Evolutionary conservation across 306 rosid species (phyloP).

Genomic region (Luffa acutangula): DNA sequence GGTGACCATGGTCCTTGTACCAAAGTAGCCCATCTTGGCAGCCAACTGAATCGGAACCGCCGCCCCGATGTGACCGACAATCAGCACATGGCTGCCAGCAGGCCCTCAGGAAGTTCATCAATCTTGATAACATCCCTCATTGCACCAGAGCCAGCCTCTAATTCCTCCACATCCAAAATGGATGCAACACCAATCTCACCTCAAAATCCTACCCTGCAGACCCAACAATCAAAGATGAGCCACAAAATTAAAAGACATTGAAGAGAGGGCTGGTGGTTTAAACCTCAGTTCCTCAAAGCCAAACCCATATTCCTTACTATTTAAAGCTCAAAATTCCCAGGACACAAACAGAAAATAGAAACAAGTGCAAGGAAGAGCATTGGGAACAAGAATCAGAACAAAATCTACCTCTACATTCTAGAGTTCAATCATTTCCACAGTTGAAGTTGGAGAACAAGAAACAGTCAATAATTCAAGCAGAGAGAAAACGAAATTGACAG

Average conservation of each 20-base stretch:
- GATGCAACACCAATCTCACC: constrained; percentile 39
- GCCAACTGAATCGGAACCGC: constrained; percentile 54
- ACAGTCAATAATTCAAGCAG: neutral
- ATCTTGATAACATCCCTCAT: constrained; percentile 98
- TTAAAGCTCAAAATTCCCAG: neutral
- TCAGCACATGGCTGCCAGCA: constrained; percentile 75
- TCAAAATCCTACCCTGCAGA: constrained; percentile 17
- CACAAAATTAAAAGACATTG: neutral
- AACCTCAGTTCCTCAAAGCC: neutral
- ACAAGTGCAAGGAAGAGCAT: constrained; percentile 1
- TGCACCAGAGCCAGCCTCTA: constrained; percentile 61
- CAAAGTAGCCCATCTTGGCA: constrained; percentile 80
- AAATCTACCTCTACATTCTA: constrained; percentile 16
- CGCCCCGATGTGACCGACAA: constrained; percentile 8
- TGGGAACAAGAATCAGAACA: constrained; percentile 5
- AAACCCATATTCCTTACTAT: constrained; percentile 8
- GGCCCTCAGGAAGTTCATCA: constrained; percentile 78
- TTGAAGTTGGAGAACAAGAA: constrained; percentile 8
- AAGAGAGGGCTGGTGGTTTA: neutral
- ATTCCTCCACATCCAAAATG: constrained; percentile 73
- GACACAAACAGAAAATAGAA: constrained; percentile 10
- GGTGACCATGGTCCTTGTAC: constrained; percentile 88
- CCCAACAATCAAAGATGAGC: constrained; percentile 4
- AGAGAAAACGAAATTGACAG: neutral
- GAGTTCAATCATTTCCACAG: constrained; percentile 11